Conservation (phyloP, 305 asterid genomes). For the Ilex paraguariensis region DNA sequence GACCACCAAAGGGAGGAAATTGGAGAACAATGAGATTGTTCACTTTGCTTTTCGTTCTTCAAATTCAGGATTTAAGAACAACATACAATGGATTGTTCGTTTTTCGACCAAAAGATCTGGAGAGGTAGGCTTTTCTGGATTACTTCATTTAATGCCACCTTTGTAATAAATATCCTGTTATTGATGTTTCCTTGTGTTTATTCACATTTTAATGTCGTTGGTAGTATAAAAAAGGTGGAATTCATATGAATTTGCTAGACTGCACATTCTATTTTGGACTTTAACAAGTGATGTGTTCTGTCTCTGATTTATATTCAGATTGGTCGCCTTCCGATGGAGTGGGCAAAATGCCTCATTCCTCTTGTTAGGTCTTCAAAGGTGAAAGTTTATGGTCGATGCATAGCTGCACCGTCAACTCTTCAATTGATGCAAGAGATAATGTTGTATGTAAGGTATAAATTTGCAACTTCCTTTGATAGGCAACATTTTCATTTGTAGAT, state of each 20-base stretch:
- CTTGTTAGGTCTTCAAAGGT: conserved; percentile 75
- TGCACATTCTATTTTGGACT: too few relatives aligned
- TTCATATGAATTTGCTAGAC: too few relatives aligned
- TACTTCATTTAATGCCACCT: neutral
- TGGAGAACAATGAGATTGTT: conserved; percentile 79
- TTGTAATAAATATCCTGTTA: neutral
- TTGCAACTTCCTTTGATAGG: neutral
- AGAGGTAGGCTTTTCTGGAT: conserved; percentile 36
- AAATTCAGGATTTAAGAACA: conserved; percentile 15
- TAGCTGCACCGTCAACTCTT: conserved; percentile 64
- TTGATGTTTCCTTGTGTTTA: neutral
- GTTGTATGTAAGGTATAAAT: conserved; percentile 73
- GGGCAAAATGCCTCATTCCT: conserved; percentile 82
- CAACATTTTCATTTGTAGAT: neutral
- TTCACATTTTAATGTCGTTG: neutral
- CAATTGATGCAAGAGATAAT: conserved; percentile 65
- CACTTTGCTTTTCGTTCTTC: conserved; percentile 54
- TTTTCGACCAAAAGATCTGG: conserved; percentile 70
- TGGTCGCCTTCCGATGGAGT: conserved; percentile 88
- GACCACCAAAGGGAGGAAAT: conserved; percentile 70
- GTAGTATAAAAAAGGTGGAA: too few relatives aligned
- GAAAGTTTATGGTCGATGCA: conserved; percentile 68
- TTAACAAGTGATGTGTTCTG: too few relatives aligned
- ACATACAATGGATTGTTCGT: conserved; percentile 37
- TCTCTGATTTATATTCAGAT: conserved; percentile 34